Evolutionary conservation across 331 rosid genomes (phyloP).

Genomic region (Stylosanthes scabra): DNA sequence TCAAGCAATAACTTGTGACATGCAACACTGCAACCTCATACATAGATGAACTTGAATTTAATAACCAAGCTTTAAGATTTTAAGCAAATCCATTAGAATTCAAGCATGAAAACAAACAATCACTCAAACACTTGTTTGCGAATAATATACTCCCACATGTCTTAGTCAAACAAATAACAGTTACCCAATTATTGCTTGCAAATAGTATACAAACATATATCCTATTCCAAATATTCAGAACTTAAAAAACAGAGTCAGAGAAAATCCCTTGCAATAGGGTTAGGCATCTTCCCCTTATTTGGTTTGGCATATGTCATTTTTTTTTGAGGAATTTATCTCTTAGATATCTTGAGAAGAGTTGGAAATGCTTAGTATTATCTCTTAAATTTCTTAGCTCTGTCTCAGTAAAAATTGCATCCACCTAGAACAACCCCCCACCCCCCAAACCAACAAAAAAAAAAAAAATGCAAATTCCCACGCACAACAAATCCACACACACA

Average conservation of each 20-base stretch:
- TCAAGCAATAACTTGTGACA: neutral
- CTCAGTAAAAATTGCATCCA: too few relatives aligned
- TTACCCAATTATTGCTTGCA: neutral
- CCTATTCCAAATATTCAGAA: slow-evolving; percentile 5
- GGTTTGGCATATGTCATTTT: too few relatives aligned
- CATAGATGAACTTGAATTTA: slow-evolving; percentile 18
- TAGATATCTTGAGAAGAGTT: too few relatives aligned
- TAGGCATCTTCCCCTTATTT: neutral
- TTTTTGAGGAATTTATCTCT: too few relatives aligned
- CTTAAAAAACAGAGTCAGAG: neutral
- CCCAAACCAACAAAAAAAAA: too few relatives aligned
- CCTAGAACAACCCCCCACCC: too few relatives aligned
- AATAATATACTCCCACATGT: slow-evolving; percentile 2
- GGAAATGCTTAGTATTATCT: too few relatives aligned
- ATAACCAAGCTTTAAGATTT: slow-evolving; percentile 6
- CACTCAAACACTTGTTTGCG: slow-evolving; percentile 10
- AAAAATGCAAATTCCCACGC: too few relatives aligned
- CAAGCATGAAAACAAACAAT: neutral
- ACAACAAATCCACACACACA: too few relatives aligned
- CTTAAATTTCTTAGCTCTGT: too few relatives aligned
- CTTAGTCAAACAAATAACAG: neutral
- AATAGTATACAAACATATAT: neutral
- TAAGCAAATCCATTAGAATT: slow-evolving; percentile 13
- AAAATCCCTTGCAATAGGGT: neutral
- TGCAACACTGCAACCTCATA: neutral